Conservation (phyloP, 805 yeast species). For the Monosporozyma aquatica region DNA sequence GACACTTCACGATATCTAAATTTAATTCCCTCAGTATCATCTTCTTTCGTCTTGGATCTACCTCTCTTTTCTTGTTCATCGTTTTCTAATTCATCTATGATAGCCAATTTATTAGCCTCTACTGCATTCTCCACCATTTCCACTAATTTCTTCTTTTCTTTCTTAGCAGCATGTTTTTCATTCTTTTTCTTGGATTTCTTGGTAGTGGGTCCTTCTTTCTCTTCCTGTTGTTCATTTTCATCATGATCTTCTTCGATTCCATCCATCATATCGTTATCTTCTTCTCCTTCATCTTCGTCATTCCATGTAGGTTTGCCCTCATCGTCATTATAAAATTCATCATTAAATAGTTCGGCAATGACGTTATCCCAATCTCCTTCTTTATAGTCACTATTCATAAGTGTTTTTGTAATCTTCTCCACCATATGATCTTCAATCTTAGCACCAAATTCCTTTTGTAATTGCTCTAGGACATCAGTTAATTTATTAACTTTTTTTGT, state of each 20-base stretch:
- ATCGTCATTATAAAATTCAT: constrained; percentile 61
- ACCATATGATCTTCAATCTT: constrained; percentile 48
- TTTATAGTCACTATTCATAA: constrained; percentile 81
- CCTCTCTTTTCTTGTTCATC: constrained; percentile 42
- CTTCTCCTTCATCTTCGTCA: constrained; percentile 40
- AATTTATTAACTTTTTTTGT: constrained; percentile 68
- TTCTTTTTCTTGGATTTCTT: constrained; percentile 37
- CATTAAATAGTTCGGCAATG: constrained; percentile 78
- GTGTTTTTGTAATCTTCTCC: constrained; percentile 60
- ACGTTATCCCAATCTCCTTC: constrained; percentile 85
- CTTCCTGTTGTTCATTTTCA: constrained; percentile 17
- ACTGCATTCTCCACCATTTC: constrained; percentile 70
- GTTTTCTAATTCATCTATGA: constrained; percentile 56
- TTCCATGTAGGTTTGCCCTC: constrained; percentile 54
- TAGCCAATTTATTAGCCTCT: constrained; percentile 57
- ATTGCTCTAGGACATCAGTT: constrained; percentile 47
- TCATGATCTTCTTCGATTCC: constrained; percentile 7
- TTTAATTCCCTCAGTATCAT: constrained; percentile 25
- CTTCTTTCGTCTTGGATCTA: constrained; percentile 40
- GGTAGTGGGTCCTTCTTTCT: constrained; percentile 15
- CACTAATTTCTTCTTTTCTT: constrained; percentile 51
- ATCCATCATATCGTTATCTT: constrained; percentile 21
- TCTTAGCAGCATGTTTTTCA: constrained; percentile 45
- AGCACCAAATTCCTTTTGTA: constrained; percentile 37
- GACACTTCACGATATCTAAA: constrained; percentile 92